These are phyloP conservation scores for Alternaria angustiovoidea DNA, from an alignment of 2,329 filamentous ascomycete genomes.

Conservation along the genomic window DNA sequence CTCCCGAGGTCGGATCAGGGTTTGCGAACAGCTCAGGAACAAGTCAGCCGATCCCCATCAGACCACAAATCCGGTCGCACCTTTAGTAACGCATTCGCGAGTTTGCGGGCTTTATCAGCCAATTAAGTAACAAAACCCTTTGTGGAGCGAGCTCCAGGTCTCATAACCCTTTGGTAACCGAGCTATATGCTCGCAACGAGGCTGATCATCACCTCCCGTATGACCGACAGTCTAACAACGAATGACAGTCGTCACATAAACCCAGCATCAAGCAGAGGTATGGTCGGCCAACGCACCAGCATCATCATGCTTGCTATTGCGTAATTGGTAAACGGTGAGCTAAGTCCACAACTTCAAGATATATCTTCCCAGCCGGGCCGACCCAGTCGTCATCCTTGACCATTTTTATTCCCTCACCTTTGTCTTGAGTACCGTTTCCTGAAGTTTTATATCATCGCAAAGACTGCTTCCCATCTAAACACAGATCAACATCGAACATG, in stretches of 20 bases:
- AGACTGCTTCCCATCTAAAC: not conserved
- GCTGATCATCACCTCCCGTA: constrained; percentile 15
- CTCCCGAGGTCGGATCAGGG: constrained; percentile 10
- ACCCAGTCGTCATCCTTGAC: not conserved
- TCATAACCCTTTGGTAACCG: not conserved
- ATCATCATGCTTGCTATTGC: constrained; percentile 5
- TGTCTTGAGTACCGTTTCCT: not conserved
- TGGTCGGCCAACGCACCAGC: constrained; percentile 13
- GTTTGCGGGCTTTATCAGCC: constrained; percentile 18
- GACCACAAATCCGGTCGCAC: constrained; percentile 12
- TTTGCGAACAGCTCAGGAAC: constrained; percentile 11
- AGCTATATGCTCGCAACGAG: constrained; percentile 20
- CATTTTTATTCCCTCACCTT: not conserved
- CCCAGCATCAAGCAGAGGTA: not conserved
- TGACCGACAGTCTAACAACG: constrained; percentile 35
- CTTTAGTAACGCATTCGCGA: constrained; percentile 8
- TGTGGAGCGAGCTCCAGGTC: constrained; percentile 23
- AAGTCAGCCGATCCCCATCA: constrained; percentile 27
- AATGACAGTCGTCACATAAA: constrained; percentile 7
- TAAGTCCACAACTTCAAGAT: constrained; percentile 3
- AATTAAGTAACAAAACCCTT: constrained; percentile 22
- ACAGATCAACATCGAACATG: constrained; percentile 20
- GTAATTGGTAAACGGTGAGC: constrained; percentile 1
- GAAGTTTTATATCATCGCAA: not conserved
- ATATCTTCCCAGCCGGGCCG: constrained; percentile 8